phyloP scores from a whole-genome alignment of 148 eudicot genomes.

The Amaranthus palmeri region DNA sequence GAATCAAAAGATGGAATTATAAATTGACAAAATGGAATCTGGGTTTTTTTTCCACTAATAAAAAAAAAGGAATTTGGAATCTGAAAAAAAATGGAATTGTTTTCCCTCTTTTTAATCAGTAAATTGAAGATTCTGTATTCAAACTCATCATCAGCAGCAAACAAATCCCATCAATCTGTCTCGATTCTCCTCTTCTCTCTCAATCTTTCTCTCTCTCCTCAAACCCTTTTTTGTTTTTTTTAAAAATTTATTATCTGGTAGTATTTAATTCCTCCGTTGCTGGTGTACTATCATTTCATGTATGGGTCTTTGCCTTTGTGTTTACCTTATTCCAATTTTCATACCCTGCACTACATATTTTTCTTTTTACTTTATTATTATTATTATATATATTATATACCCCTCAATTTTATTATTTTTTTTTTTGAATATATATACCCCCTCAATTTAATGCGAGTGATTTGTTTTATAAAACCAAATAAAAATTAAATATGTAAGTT shows the following conservation, averaged over 20 bases:
- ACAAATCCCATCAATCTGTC: conserved; percentile 13
- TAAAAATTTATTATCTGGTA: background rate
- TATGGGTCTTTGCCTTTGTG: background rate
- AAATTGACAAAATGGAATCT: conserved; percentile 18
- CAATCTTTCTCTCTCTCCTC: background rate
- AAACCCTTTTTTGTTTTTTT: background rate
- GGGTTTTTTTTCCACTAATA: background rate
- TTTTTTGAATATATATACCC: background rate
- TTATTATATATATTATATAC: too few species aligned
- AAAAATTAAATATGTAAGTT: too few species aligned
- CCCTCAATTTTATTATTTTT: background rate
- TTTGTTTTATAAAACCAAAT: too few species aligned
- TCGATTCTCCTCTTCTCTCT: conserved; percentile 28
- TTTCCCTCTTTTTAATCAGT: background rate
- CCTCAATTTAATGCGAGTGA: too few species aligned
- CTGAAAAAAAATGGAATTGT: background rate
- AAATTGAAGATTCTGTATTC: conserved; percentile 17
- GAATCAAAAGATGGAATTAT: conserved; percentile 18
- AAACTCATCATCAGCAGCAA: conserved; percentile 23
- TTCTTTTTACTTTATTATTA: background rate
- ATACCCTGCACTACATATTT: conserved; percentile 11
- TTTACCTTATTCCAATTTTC: conserved; percentile 25
- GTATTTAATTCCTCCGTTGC: background rate
- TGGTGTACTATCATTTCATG: background rate
- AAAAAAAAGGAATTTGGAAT: conserved; percentile 14